Conservation (phyloP, 257 asterid genomes). For the Vinca minor region DNA sequence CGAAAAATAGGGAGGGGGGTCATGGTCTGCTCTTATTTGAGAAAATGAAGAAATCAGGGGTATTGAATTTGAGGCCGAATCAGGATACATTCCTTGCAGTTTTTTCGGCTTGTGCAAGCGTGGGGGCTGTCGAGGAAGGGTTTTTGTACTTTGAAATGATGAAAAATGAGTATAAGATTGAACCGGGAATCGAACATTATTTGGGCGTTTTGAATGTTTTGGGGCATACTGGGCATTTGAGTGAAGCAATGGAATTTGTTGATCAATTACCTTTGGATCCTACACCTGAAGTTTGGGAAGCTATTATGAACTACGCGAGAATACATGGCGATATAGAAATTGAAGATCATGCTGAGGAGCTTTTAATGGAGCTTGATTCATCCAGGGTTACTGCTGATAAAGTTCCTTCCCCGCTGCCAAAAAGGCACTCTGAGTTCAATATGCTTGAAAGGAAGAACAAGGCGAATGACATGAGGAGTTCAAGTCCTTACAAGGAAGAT, state of each 20-base stretch:
- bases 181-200: slow-evolving; percentile 28
- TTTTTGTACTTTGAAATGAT: slow-evolving; percentile 28
- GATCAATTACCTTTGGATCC: slow-evolving; percentile 33
- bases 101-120: slow-evolving; percentile 31
- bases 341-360: slow-evolving; percentile 31
- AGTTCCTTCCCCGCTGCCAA: slow-evolving; percentile 16
- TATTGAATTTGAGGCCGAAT: slow-evolving; percentile 23
- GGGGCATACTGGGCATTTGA: slow-evolving; percentile 35
- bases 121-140: slow-evolving; percentile 26
- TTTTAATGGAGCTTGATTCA: slow-evolving; percentile 21
- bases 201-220: slow-evolving; percentile 24
- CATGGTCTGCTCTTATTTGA: slow-evolving; percentile 33
- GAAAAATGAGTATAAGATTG: slow-evolving; percentile 25
- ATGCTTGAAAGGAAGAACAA: slow-evolving; percentile 24
- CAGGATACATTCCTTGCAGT: slow-evolving; percentile 30
- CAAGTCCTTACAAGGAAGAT: slow-evolving; percentile 9
- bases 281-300: slow-evolving; percentile 31
- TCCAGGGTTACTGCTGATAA: slow-evolving; percentile 13
- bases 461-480: slow-evolving; percentile 8
- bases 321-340: slow-evolving; percentile 36
- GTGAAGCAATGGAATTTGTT: slow-evolving; percentile 34
- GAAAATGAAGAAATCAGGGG: slow-evolving; percentile 27
- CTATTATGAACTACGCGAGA: slow-evolving; percentile 17
- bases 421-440: slow-evolving; percentile 19
- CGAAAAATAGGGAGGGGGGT: slow-evolving; percentile 29